These are phyloP conservation scores for Paecilomyces variotii DNA, from an alignment of 2,329 filamentous ascomycete species.

Conservation along the genomic window DNA sequence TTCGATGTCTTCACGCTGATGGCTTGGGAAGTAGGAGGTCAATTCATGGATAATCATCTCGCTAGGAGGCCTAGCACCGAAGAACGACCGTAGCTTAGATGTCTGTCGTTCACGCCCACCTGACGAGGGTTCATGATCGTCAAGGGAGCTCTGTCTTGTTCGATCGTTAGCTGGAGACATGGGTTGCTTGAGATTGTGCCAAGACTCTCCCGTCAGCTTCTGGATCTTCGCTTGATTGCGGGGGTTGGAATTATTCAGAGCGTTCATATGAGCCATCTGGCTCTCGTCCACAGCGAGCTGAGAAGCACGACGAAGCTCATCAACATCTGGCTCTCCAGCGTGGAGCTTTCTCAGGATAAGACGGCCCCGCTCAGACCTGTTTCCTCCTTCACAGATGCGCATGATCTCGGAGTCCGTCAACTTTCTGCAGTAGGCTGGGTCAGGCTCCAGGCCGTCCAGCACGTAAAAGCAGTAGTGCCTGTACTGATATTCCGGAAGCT, in stretches of 20 bases:
- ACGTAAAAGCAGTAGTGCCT: conserved; percentile 97
- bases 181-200: conserved; percentile 77
- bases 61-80: conserved; percentile 85
- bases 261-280: conserved; percentile 61
- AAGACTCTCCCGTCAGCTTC: conserved; percentile 79
- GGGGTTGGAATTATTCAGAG: conserved; percentile 55
- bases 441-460: conserved; percentile 73
- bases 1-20: conserved; percentile 89
- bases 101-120: conserved; percentile 24
- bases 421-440: conserved; percentile 70
- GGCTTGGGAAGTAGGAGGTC: conserved; percentile 94
- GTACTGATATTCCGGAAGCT: conserved; percentile 80
- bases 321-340: conserved; percentile 75
- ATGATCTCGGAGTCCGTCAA: conserved; percentile 82
- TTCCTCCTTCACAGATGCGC: conserved; percentile 80
- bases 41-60: conserved; percentile 96
- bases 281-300: conserved; percentile 84
- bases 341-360: conserved; percentile 91
- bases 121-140: conserved; percentile 20
- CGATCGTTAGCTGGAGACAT: conserved; percentile 58
- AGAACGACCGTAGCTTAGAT: conserved; percentile 55
- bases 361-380: conserved; percentile 77
- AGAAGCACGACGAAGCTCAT: conserved; percentile 79
- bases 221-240: conserved; percentile 81
- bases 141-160: conserved; percentile 19